Conservation (phyloP, 73 alveolate genomes). For the Urostyla sp. region DNA sequence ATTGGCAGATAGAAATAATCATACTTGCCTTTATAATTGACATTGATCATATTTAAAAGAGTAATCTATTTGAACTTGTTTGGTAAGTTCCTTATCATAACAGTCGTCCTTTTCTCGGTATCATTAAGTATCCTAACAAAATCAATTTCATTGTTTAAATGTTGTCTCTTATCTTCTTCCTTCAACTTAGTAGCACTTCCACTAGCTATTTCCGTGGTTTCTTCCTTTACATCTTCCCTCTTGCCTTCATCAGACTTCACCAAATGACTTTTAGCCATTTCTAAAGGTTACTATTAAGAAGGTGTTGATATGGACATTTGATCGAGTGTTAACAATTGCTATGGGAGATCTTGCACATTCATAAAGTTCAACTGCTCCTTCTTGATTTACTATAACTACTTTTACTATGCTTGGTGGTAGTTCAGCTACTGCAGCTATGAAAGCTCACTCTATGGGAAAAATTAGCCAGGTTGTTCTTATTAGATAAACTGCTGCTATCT, state of each 20-base stretch:
- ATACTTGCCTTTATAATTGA: slow-evolving; percentile 79
- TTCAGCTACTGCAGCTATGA: no score
- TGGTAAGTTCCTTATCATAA: slow-evolving; percentile 75
- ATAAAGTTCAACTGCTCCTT: no score
- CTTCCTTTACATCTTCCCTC: no score
- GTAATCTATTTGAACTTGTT: slow-evolving; percentile 67
- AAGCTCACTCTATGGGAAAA: no score
- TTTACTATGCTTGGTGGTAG: no score
- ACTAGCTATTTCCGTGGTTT: background rate
- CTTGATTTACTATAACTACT: no score
- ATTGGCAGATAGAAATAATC: slow-evolving; percentile 93
- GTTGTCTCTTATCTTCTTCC: background rate
- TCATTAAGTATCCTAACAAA: background rate
- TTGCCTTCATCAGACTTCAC: slow-evolving; percentile 2
- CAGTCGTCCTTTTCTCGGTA: slow-evolving; percentile 55
- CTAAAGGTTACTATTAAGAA: background rate
- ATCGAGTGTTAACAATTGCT: no score
- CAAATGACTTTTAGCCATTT: background rate
- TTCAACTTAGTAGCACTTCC: background rate
- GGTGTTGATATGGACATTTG: no score
- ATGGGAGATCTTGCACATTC: no score
- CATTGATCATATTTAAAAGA: slow-evolving; percentile 69
- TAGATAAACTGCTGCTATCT: no score
- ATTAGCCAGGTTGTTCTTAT: no score
- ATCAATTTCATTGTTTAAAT: slow-evolving; percentile 17